These are phyloP conservation scores for Juncus effusus DNA, from an alignment of 176 grass and related monocot genomes.

Conservation along the genomic window DNA sequence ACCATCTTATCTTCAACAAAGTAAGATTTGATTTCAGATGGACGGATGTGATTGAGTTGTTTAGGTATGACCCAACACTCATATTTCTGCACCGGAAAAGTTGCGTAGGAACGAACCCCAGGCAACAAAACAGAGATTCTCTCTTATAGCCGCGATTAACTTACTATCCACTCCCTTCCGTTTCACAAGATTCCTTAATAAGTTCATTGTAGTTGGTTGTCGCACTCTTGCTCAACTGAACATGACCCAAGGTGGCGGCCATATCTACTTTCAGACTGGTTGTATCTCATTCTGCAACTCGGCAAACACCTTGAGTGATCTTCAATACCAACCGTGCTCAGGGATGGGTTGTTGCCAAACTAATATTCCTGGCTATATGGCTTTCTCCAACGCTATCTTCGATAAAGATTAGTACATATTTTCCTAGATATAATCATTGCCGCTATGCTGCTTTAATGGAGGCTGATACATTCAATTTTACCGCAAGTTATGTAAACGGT, in stretches of 20 bases:
- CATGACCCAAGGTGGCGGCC: not conserved
- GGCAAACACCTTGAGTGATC: not conserved
- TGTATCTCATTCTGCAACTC: conserved; percentile 14
- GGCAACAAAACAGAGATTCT: no score
- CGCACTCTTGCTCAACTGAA: conserved; percentile 3
- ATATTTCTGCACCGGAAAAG: no score
- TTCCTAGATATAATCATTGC: not conserved
- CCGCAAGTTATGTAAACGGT: not conserved
- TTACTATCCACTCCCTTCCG: not conserved
- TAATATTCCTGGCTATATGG: not conserved
- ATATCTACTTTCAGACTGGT: not conserved
- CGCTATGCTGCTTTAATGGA: conserved; percentile 8
- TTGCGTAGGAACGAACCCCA: no score
- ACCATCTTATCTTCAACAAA: no score
- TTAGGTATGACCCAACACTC: no score
- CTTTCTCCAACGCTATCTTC: not conserved
- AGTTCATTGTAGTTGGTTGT: conserved; percentile 37
- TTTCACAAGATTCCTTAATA: conserved; percentile 30
- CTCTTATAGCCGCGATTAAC: no score
- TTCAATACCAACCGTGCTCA: not conserved
- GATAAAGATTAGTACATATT: not conserved
- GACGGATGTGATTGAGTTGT: no score
- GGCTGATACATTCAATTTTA: conserved; percentile 10
- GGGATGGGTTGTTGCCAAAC: conserved; percentile 15
- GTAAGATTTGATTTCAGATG: no score